Base-by-base conservation (phyloP, 2,329 filamentous ascomycete species). In the Stemphylium lycopersici region DNA sequence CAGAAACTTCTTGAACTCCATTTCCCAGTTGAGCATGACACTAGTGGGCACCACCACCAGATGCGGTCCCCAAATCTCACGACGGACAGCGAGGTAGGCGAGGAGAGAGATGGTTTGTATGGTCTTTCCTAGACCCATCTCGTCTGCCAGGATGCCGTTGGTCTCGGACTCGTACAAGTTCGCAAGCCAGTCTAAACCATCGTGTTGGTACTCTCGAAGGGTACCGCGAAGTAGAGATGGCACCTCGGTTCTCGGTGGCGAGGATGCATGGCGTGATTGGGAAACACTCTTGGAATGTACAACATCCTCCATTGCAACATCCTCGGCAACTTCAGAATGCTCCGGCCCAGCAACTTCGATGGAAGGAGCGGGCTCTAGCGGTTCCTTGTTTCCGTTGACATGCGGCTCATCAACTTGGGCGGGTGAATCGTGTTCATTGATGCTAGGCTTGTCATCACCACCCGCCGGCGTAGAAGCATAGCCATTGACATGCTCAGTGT, bases 1-100 rank as follows among this genome's bases (percentile, higher is more conserved):
- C 52, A 93, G 91, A 86, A 93, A 99, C 74, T 99, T 99, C 72
- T 98, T 98, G 83, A 99, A 99, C 76, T 99, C 95, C 90, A 98
- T 98, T 75, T 99, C 96, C 95, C 95, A 99, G 72, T 99, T 99
- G 61, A 99, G 85, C 83, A 99, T 97, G 43, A 99, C 96, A 76
- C 93, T 98, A 2, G 95, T 99, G 1, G 95, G 95, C 2, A 99
- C 95, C 56, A 99, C 90, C 43, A 99, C 91, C 20, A 99, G 80
- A 79, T 99, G 95, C 0, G 95, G 92, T 0, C 96, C 95, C 96
- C 95, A 99, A 4, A 96, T 87, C 68, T 92, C 87, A 70, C 96
- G 90, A 34, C 91, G 84, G 58, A 93, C 93, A 7, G 96, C 95
- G 32, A 99, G 82, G 72, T 99, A 93, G 4, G 95, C 95, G 33